Evolutionary conservation across 306 rosid genomes (phyloP), one percentile per base, ranked within the genome.

Genomic region (Erythrophleum fordii): DNA sequence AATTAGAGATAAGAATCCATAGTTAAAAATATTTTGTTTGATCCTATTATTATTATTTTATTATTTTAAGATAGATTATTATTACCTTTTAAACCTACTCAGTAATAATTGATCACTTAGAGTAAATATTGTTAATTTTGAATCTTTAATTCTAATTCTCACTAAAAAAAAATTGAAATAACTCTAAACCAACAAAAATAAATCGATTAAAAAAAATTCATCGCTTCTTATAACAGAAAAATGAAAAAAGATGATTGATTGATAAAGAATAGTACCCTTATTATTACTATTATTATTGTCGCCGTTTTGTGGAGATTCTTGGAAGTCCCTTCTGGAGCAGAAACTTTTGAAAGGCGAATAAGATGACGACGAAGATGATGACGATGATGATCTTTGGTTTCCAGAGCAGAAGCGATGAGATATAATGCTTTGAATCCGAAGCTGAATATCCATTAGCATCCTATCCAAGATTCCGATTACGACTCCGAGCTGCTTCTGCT

Each of bases 361-460:
- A 12, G 88, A 73, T 28, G 84, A 84, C 25, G 82, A 81, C 6
- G 68, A 73, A 0, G n/a, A n/a, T 22, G 83, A 61, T 0, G 83
- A 68, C 0, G 83, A 65, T 1, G 85, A 64, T 0, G 80, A 58
- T 62, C 76, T 85, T 42, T 65, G 70, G 53, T 26, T 82, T 29
- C 72, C 55, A 66, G 90, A 77, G 67, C 77, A 78, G 85, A 81
- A 81, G 37, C 59, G 72, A 71, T 64, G 90, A 4, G 91, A 83
- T 39, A 51, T 31, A 17, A 83, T 48, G 84, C 66, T 80, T 84
- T 89, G 87, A 75, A 87, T 20, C 46, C 90, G 83, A 56, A 78
- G 61, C 29, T 88, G 89, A 89, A 86, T 75, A 75, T 89, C 87
- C 93, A 94, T 90, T 75, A 46, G 86, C 78, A 77, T 71, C 42